phyloP scores from a whole-genome alignment of 2,329 filamentous ascomycete genomes.

The Colletotrichum sp. region DNA sequence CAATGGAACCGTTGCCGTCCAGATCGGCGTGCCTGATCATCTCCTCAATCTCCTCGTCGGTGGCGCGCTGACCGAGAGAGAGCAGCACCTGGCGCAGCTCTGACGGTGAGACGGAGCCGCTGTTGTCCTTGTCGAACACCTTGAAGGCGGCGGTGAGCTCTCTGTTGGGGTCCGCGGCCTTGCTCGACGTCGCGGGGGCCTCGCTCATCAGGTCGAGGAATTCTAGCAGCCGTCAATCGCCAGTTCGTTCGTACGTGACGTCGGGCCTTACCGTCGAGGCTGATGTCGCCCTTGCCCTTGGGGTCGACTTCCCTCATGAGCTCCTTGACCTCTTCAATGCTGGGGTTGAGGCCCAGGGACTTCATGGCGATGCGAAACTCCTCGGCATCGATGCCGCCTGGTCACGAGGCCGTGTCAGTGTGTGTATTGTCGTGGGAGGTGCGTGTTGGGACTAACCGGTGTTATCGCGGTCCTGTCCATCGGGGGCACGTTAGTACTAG shows the following conservation, averaged over 20 bases:
- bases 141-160: slow-evolving; percentile 24
- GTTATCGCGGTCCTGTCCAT: slow-evolving; percentile 21
- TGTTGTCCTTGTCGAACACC: slow-evolving; percentile 24
- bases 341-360: slow-evolving; percentile 23
- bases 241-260: neutral
- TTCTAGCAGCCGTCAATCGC: neutral
- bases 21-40: slow-evolving; percentile 23
- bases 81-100: slow-evolving; percentile 23
- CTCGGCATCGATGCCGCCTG: slow-evolving; percentile 21
- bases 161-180: slow-evolving; percentile 16
- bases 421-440: neutral
- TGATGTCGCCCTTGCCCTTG: slow-evolving; percentile 22
- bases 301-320: slow-evolving; percentile 23
- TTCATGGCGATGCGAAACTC: slow-evolving; percentile 25
- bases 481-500: slow-evolving; percentile 1
- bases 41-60: slow-evolving; percentile 25
- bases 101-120: slow-evolving; percentile 22
- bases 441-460: slow-evolving; percentile 15
- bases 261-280: slow-evolving; percentile 16
- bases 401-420: neutral
- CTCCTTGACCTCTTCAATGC: slow-evolving; percentile 22
- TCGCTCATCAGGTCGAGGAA: slow-evolving; percentile 24
- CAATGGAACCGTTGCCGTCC: slow-evolving; percentile 23
- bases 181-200: slow-evolving; percentile 18
- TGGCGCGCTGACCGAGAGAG: slow-evolving; percentile 23